Conservation (phyloP, 257 asterid species). For the Solanum corneliomulleri region DNA sequence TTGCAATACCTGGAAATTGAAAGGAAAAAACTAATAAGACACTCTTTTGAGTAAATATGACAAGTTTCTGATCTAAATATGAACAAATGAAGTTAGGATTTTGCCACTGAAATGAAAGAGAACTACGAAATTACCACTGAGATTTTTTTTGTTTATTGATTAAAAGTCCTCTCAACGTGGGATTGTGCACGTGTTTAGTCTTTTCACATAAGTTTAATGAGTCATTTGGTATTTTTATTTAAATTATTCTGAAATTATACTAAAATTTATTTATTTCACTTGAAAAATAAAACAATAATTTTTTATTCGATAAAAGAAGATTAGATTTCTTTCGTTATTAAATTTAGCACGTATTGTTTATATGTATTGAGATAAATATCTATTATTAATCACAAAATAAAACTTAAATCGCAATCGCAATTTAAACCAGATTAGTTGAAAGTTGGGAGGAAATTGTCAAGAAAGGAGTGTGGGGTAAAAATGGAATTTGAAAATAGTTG, state of each 20-base stretch:
- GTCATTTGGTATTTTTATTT: background rate
- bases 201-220: conserved; percentile 17
- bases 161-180: conserved; percentile 38
- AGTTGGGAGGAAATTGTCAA: conserved; percentile 8
- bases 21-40: background rate
- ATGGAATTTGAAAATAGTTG: background rate
- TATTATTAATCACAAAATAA: too few species aligned
- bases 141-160: background rate
- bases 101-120: conserved; percentile 12
- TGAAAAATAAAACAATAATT: background rate
- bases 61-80: background rate
- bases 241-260: background rate
- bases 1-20: background rate
- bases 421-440: background rate
- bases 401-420: too few species aligned
- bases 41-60: background rate
- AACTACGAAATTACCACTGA: conserved; percentile 31
- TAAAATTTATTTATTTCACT: background rate
- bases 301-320: background rate
- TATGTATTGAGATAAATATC: too few species aligned
- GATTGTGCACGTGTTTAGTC: conserved; percentile 45
- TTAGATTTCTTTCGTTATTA: background rate
- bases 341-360: too few species aligned
- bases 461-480: background rate
- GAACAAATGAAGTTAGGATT: background rate